Conservation (phyloP, 805 yeast genomes). For the Candida caryicola region DNA sequence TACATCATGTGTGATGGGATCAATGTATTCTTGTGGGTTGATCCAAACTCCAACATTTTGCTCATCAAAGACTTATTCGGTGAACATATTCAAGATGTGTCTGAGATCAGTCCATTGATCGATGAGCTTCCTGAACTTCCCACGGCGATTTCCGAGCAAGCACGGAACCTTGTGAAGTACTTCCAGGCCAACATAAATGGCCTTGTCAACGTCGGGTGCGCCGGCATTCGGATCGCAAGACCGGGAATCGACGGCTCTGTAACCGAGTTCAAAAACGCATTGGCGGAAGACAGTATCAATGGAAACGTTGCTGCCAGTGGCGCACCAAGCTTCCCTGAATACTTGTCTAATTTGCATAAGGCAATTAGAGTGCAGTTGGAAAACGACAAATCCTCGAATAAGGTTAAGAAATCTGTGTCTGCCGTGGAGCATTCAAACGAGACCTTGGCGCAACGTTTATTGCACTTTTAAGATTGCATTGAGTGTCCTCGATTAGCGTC, state of each 20-base stretch:
- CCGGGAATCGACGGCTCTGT: conserved; percentile 63
- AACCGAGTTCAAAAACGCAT: conserved; percentile 46
- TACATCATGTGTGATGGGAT: conserved; percentile 74
- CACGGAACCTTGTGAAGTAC: conserved; percentile 58
- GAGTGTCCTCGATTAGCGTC: too few relatives aligned
- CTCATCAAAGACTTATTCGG: conserved; percentile 78
- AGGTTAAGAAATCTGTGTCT: conserved; percentile 26
- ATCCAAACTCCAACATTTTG: conserved; percentile 62
- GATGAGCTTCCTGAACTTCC: conserved; percentile 68
- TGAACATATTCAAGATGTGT: conserved; percentile 40
- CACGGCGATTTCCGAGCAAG: conserved; percentile 66
- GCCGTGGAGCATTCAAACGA: conserved; percentile 25
- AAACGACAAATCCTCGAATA: conserved; percentile 37
- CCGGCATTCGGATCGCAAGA: conserved; percentile 58
- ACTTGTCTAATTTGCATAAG: conserved; percentile 64
- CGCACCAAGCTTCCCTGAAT: conserved; percentile 60
- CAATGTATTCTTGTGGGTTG: conserved; percentile 60
- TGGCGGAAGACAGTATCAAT: conserved; percentile 69
- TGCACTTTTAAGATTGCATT: conserved; percentile 40
- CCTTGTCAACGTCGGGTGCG: conserved; percentile 24
- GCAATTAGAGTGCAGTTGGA: conserved; percentile 53
- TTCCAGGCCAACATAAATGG: conserved; percentile 41
- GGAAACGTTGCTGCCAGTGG: conserved; percentile 39
- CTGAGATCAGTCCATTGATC: conserved; percentile 45
- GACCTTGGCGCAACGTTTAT: conserved; percentile 40